Evolutionary conservation across 1,284 basidiomycete species (phyloP).

Genomic region (Xerocomus amazonicus): DNA sequence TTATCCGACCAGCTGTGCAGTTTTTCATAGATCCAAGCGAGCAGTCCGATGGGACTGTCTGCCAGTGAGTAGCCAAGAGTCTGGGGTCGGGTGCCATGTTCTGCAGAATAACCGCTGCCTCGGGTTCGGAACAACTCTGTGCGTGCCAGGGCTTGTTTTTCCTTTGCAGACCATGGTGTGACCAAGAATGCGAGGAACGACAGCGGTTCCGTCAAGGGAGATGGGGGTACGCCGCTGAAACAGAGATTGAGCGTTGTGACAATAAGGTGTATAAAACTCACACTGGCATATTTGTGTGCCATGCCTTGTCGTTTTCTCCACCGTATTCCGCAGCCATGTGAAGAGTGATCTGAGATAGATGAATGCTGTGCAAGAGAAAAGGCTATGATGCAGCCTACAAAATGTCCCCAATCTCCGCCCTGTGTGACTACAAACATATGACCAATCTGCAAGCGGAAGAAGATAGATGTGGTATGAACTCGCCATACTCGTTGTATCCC

Average conservation of each 20-base stretch:
- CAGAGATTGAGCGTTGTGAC: background rate
- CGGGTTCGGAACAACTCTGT: slow-evolving; percentile 28
- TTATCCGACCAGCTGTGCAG: slow-evolving; percentile 48
- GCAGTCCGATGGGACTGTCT: slow-evolving; percentile 56
- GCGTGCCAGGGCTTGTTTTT: slow-evolving; percentile 38
- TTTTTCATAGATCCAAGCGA: slow-evolving; percentile 63
- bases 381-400: slow-evolving; percentile 27
- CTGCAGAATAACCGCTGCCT: slow-evolving; percentile 40
- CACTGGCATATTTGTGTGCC: slow-evolving; percentile 45
- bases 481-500: slow-evolving; percentile 53
- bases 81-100: slow-evolving; percentile 53
- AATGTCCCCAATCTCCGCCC: slow-evolving; percentile 52
- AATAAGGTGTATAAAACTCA: slow-evolving; percentile 14
- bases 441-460: background rate
- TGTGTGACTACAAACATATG: slow-evolving; percentile 41
- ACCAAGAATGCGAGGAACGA: slow-evolving; percentile 28
- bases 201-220: slow-evolving; percentile 26
- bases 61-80: slow-evolving; percentile 53
- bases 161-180: slow-evolving; percentile 34
- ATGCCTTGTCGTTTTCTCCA: slow-evolving; percentile 39
- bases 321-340: slow-evolving; percentile 41
- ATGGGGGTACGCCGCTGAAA: slow-evolving; percentile 27
- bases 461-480: slow-evolving; percentile 4
- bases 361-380: background rate
- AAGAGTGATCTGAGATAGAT: slow-evolving; percentile 37